Evolutionary conservation across 352 stramenopile genomes (phyloP), one percentile per base, ranked within the genome.

Genomic region (Globisporangium nagaii): DNA sequence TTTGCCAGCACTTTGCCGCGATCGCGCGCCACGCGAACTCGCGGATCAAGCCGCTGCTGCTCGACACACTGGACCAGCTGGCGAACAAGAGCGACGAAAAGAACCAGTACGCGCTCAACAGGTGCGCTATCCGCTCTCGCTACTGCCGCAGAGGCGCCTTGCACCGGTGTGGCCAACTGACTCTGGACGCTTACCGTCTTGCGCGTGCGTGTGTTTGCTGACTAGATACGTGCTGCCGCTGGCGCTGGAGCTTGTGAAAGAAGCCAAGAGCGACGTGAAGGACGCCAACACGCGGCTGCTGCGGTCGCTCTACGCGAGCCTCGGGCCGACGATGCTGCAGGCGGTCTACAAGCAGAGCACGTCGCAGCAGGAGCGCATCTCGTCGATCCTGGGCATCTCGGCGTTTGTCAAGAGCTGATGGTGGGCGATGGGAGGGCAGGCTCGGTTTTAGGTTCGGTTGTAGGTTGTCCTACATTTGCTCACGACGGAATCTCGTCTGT

Each of bases 251-350:
- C 56, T 88, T 19, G 57, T 93, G 9, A 89, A 88, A 60, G 83
- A 93, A 55, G 75, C 65, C 45, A 90, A 90, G 48, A 89, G 65
- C 32, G 68, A 85, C 39, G 71, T 88, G n/a, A 80, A 78, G 49
- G 75, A 89, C 27, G 74, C 73, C 0, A 91, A 87, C 10, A 39
- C 62, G 17, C 57, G 63, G 11, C 41, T 91, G 2, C 40, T 91
- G 25, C 60, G 58, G 1, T 32, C 67, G 32, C 51, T 79, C 20
- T 63, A 79, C 39, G n/a, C 48, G 3, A 57, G 50, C 3, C 53
- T 77, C 0, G 62, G 65, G 0, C 11, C 58, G 4, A 41, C 55
- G 9, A 64, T 70, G 31, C 37, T 66, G 19, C 58, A 70, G 1
- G 66, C 65, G 9, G 59, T 56, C 10, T 68, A 62, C 44, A 89